Base-by-base conservation (phyloP, 192 early-diverging fungal species). In the Gamsiella multidivaricata region DNA sequence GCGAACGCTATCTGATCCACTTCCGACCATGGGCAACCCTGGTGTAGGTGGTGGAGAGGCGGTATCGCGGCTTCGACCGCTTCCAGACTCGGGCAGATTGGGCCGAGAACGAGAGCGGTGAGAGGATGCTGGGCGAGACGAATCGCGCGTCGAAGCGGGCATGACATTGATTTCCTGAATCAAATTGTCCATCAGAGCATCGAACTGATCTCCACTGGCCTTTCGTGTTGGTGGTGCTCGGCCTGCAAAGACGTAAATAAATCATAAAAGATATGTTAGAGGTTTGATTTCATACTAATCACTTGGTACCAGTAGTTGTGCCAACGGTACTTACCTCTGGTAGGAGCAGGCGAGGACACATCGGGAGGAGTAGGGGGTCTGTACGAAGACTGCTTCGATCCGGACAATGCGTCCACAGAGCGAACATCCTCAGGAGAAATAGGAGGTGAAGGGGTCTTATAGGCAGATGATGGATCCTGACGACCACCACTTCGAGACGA, bases 151-250 rank as follows among this genome's bases (percentile, higher is more conserved):
- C 8, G 70, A 53, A 12, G 75, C 68, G 31, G 70, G 68, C 49
- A 79, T 54, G 39, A 71, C 79, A 49, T 76, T 69, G 68, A 83
- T 75, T 39, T 83, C 82, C 65, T 65, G 67, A 32, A 83, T 70
- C 42, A 83, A 61, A 55, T 83, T 65, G 33, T 83, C 72, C 76
- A 83, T 80, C 54, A 83, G 54, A 9, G 65, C 66, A 47, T 83
- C 82, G 47, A 83, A 69, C 6, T 73, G 70, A 5, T 65, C 65
- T 0, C 57, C 67, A 65, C 57, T 73, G 15, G 46, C 25, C 31
- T 73, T 78, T n/a, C 52, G 50, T 37, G 65, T 36, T 25, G 65
- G 65, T 36, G 64, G 41, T 34, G 61, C 52, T 28, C 74, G 37
- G 20, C 74, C 74, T 78, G n/a, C 25, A 46, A 11, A n/a, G 31